phyloP scores from a whole-genome alignment of 768 basidiomycete species.

The Rhizopogon roseolus region DNA sequence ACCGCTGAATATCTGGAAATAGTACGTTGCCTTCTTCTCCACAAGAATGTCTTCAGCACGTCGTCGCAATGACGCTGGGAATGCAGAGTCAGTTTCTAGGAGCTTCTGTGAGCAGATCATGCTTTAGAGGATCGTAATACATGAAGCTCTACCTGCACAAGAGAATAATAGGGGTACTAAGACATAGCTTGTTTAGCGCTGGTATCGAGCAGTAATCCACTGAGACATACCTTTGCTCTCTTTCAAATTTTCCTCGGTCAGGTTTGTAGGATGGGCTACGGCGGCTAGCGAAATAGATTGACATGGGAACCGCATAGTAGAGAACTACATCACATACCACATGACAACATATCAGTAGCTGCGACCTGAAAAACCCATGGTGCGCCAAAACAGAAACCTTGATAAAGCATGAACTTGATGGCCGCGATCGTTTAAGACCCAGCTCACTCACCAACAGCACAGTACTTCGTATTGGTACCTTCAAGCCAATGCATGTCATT shows the following conservation, averaged over 20 bases:
- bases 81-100: slow-evolving; percentile 50
- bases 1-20: slow-evolving; percentile 52
- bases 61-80: slow-evolving; percentile 47
- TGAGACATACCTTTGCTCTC: slow-evolving; percentile 39
- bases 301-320: not conserved
- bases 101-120: not conserved
- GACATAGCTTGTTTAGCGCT: not conserved
- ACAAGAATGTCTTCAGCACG: slow-evolving; percentile 53
- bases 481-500: slow-evolving; percentile 7
- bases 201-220: not conserved
- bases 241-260: slow-evolving; percentile 44
- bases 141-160: slow-evolving; percentile 40
- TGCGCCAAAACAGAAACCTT: slow-evolving; percentile 58
- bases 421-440: not conserved
- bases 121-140: not conserved
- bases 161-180: slow-evolving; percentile 51
- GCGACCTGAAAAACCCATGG: slow-evolving; percentile 46
- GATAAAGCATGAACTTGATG: not conserved
- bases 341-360: slow-evolving; percentile 40
- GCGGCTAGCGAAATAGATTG: slow-evolving; percentile 32
- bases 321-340: slow-evolving; percentile 29
- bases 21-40: slow-evolving; percentile 46
- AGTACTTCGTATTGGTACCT: slow-evolving; percentile 32
- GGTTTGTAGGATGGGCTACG: slow-evolving; percentile 49
- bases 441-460: slow-evolving; percentile 36